These are phyloP conservation scores for Adansonia digitata DNA, from an alignment of 345 rosid genomes.

Conservation along the genomic window DNA sequence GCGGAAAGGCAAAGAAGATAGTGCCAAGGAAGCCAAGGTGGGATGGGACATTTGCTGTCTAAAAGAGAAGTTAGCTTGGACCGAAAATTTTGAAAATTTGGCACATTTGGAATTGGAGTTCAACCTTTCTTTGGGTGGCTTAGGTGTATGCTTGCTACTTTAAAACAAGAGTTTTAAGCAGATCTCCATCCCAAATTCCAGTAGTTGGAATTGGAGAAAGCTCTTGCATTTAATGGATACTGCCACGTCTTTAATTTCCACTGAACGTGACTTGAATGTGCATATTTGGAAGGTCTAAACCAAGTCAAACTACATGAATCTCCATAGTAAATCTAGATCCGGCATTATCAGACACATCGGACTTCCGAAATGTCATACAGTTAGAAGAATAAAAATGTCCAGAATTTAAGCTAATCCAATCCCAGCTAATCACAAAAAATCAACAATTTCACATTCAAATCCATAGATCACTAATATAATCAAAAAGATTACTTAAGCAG, in stretches of 20 bases:
- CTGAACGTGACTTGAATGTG: slow-evolving; percentile 4
- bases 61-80: neutral
- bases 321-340: neutral
- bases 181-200: neutral
- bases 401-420: neutral
- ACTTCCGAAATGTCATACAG: neutral
- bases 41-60: neutral
- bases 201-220: neutral
- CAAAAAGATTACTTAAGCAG: neutral
- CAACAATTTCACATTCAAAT: slow-evolving; percentile 1
- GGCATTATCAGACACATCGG: neutral
- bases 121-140: neutral
- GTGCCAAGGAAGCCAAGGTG: neutral
- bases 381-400: no score
- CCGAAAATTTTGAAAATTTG: neutral
- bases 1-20: neutral
- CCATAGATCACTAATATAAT: neutral
- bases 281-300: neutral
- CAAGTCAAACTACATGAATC: neutral
- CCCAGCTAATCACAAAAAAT: neutral
- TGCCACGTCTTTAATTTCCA: neutral
- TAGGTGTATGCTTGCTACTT: neutral
- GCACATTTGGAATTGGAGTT: neutral
- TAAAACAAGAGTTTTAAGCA: neutral
- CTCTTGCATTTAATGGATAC: neutral